Percentiles rank a stretch among this genome's conserved stretches.
These are phyloP conservation scores for Gryganskiella cystojenkinii DNA, from an alignment of 192 early-diverging fungal species.

Conservation along the genomic window DNA sequence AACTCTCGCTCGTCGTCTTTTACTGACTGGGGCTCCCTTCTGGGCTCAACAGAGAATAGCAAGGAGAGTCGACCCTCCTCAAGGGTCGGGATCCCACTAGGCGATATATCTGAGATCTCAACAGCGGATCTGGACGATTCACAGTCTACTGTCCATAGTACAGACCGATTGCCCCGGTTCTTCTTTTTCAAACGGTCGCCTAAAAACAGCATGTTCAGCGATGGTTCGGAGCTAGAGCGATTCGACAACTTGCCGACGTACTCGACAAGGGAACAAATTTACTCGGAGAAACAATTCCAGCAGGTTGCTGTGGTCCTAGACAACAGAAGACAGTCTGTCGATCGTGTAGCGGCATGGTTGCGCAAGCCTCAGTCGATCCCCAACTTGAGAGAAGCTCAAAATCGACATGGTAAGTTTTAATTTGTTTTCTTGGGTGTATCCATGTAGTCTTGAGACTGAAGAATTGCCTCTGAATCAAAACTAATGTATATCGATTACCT, in stretches of 20 bases:
- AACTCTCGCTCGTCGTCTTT: constrained; percentile 29
- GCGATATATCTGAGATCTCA: constrained; percentile 15
- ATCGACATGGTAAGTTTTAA: too few species aligned
- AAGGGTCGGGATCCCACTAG: constrained; percentile 10
- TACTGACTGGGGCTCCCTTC: constrained; percentile 18
- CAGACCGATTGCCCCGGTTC: constrained; percentile 13
- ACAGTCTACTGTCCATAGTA: background rate
- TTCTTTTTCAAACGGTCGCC: constrained; percentile 36
- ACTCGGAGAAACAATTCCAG: background rate
- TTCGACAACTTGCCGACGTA: constrained; percentile 35
- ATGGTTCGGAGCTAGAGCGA: constrained; percentile 40
- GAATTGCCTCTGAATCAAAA: too few species aligned
- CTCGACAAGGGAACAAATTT: background rate
- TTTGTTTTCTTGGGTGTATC: too few species aligned
- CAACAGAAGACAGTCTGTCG: constrained; percentile 18
- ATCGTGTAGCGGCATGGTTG: constrained; percentile 35
- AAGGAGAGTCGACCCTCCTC: constrained; percentile 34
- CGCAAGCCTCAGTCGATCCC: constrained; percentile 40
- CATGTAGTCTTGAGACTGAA: too few species aligned
- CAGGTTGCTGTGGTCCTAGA: constrained; percentile 2
- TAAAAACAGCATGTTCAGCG: constrained; percentile 31
- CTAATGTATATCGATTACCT: too few species aligned
- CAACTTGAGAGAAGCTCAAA: constrained; percentile 25
- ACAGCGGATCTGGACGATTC: constrained; percentile 20
- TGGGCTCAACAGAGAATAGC: constrained; percentile 17